A percentile compares a stretch with the other conserved stretches of the same genome.
These are phyloP conservation scores for Cercospora beticola DNA, from an alignment of 2,329 filamentous ascomycete species.

Conservation along the genomic window DNA sequence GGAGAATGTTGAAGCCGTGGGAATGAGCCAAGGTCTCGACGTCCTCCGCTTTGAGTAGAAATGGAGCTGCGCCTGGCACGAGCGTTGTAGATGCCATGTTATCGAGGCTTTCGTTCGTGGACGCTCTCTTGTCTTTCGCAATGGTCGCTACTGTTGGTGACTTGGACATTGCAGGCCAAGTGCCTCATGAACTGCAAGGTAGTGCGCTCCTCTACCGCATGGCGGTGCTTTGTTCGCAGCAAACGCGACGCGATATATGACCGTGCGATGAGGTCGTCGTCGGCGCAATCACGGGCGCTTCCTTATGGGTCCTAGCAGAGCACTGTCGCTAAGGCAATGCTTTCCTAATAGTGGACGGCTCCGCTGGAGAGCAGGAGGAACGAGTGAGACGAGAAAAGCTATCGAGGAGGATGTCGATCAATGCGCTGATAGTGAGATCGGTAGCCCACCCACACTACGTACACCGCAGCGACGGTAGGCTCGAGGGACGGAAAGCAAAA, in stretches of 20 bases:
- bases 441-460: neutral
- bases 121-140: neutral
- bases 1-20: conserved; percentile 46
- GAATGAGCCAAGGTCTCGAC: conserved; percentile 42
- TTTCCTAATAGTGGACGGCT: neutral
- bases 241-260: conserved; percentile 1
- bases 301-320: neutral
- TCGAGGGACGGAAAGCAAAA: neutral
- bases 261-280: conserved; percentile 7
- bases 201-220: conserved; percentile 7
- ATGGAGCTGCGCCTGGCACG: conserved; percentile 40
- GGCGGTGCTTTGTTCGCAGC: conserved; percentile 8
- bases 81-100: conserved; percentile 4
- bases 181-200: neutral
- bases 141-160: neutral
- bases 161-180: neutral
- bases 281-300: conserved; percentile 9
- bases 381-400: neutral
- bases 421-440: neutral
- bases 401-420: conserved; percentile 1
- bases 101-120: neutral
- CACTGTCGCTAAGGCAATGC: neutral
- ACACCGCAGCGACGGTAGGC: neutral
- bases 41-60: conserved; percentile 45
- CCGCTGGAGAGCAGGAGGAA: neutral